Evolutionary conservation across 306 rosid species (phyloP).

Genomic region (Cicer judaicum): DNA sequence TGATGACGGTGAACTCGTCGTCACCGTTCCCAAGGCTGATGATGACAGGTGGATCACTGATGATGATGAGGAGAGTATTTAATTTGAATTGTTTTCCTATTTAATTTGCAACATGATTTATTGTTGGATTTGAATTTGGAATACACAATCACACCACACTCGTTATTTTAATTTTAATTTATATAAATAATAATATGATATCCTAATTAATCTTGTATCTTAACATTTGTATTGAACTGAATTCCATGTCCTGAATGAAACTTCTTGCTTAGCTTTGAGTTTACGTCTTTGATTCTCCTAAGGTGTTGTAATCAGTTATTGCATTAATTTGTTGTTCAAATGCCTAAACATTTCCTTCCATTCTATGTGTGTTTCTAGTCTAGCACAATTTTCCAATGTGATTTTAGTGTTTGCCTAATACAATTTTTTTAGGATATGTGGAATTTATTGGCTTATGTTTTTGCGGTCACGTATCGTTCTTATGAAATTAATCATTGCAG

Average conservation of each 20-base stretch:
- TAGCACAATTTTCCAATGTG: no score
- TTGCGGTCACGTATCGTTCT: not conserved
- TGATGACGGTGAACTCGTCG: not conserved
- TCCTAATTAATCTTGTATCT: no score
- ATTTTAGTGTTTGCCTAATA: no score
- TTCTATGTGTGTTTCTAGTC: no score
- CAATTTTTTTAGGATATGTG: not conserved
- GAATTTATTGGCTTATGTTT: not conserved
- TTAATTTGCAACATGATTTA: not conserved
- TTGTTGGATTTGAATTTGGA: not conserved
- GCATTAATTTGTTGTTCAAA: no score
- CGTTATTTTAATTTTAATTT: not conserved
- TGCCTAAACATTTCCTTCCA: no score
- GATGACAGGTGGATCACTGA: not conserved
- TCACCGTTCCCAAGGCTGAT: conserved; percentile 12
- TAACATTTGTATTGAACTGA: no score
- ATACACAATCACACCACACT: not conserved
- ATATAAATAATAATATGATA: no score
- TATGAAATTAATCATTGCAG: not conserved
- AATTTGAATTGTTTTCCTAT: not conserved
- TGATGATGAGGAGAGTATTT: not conserved
- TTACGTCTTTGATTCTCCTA: no score
- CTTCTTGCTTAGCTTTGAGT: no score
- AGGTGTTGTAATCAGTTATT: no score
- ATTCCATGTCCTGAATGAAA: no score